These are phyloP conservation scores for Escovopsis sp. DNA, from an alignment of 2,329 filamentous ascomycete genomes.

Conservation along the genomic window DNA sequence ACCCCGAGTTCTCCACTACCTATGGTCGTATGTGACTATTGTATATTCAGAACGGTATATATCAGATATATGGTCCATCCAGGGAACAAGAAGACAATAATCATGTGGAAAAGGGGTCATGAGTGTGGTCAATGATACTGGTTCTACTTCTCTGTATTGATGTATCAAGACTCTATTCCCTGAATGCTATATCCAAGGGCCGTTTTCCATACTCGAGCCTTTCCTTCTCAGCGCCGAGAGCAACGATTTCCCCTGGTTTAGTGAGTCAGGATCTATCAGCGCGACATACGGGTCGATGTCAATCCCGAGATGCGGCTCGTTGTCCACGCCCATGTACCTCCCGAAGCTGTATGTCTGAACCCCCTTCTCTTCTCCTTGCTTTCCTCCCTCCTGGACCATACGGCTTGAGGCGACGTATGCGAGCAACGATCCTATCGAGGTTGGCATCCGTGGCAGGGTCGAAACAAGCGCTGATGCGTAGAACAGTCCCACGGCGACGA, in stretches of 20 bases:
- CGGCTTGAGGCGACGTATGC: constrained; percentile 33
- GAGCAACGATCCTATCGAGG: constrained; percentile 31
- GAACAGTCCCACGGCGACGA: constrained; percentile 25
- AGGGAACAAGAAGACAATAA: no score
- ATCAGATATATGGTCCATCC: no score
- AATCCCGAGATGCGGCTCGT: constrained; percentile 33
- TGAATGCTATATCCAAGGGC: no score
- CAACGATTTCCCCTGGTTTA: neutral
- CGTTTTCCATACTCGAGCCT: no score
- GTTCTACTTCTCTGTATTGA: no score
- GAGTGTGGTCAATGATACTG: no score
- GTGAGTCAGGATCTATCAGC: constrained; percentile 6
- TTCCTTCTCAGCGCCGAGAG: no score
- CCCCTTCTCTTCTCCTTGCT: neutral
- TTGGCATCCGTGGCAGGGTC: constrained; percentile 37
- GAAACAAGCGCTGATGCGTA: constrained; percentile 26
- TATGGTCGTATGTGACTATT: no score
- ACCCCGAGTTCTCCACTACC: no score
- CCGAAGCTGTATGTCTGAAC: constrained; percentile 31
- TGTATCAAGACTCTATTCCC: no score
- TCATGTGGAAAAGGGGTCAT: no score
- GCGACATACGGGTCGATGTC: constrained; percentile 32
- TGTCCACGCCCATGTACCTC: constrained; percentile 31
- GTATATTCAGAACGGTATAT: no score
- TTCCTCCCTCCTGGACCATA: constrained; percentile 13